These are phyloP conservation scores for Geosmithia putterillii DNA, from an alignment of 2,329 filamentous ascomycete genomes.

Conservation along the genomic window DNA sequence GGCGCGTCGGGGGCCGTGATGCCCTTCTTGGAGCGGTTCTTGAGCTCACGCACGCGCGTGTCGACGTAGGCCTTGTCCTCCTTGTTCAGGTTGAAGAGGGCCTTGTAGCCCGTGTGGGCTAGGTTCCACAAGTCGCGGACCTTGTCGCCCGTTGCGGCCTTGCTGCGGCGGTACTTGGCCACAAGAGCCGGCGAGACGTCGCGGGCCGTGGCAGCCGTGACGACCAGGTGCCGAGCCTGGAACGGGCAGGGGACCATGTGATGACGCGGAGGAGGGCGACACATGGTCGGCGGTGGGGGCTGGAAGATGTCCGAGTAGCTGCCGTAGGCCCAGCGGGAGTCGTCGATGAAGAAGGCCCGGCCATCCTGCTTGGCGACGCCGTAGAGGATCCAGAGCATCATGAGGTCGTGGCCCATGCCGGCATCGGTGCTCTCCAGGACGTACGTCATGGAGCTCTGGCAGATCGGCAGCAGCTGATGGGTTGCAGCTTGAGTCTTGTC, in stretches of 20 bases:
- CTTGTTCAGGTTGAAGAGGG: slow-evolving; percentile 55
- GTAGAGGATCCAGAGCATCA: slow-evolving; percentile 76
- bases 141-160: slow-evolving; percentile 10
- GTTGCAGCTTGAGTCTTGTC: slow-evolving; percentile 20
- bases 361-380: slow-evolving; percentile 64
- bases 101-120: slow-evolving; percentile 57
- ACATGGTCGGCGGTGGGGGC: slow-evolving; percentile 50
- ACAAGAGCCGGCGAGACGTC: slow-evolving; percentile 50
- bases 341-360: slow-evolving; percentile 73
- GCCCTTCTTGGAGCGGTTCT: slow-evolving; percentile 28
- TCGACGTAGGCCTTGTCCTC: slow-evolving; percentile 56
- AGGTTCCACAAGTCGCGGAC: slow-evolving; percentile 52
- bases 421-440: slow-evolving; percentile 62
- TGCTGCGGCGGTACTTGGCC: slow-evolving; percentile 15
- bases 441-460: slow-evolving; percentile 63
- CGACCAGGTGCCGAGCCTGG: slow-evolving; percentile 60
- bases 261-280: slow-evolving; percentile 58
- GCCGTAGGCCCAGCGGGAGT: slow-evolving; percentile 74
- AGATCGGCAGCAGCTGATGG: slow-evolving; percentile 34
- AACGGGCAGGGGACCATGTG: slow-evolving; percentile 73
- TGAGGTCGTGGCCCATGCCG: slow-evolving; percentile 63
- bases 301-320: slow-evolving; percentile 62
- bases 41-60: slow-evolving; percentile 44
- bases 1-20: slow-evolving; percentile 22
- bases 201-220: slow-evolving; percentile 55